A percentile compares a stretch with the other conserved stretches of the same genome.
Conservation (phyloP, 2,329 filamentous ascomycete species). For the Aureobasidium pullulans region DNA sequence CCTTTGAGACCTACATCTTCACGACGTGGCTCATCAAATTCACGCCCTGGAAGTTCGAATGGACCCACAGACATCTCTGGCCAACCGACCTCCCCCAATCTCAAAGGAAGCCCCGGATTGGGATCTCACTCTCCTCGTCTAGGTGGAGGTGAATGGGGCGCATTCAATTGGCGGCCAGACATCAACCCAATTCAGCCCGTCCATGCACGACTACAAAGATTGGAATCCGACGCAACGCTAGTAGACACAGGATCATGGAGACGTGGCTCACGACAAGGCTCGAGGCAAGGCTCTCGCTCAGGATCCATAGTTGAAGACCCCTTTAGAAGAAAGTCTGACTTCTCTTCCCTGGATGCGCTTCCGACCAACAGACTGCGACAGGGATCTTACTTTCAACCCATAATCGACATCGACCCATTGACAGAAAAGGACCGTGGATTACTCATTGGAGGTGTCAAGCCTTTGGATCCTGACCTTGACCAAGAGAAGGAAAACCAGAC, state of each 20-base stretch:
- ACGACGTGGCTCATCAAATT: background rate
- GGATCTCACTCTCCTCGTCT: background rate
- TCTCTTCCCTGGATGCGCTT: background rate
- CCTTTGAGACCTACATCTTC: background rate
- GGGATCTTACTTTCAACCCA: background rate
- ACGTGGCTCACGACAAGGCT: conserved; percentile 1
- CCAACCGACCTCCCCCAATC: background rate
- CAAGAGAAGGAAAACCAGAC: conserved; percentile 5
- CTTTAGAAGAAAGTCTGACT: conserved; percentile 2
- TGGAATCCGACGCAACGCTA: conserved; percentile 8
- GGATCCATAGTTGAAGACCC: background rate
- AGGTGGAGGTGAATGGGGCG: background rate
- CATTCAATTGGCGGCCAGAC: background rate
- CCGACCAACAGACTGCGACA: background rate
- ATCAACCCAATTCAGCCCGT: background rate
- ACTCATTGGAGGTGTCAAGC: conserved; percentile 8
- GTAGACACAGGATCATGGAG: conserved; percentile 6
- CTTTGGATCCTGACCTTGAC: background rate
- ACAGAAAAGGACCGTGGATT: background rate
- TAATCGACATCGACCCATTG: background rate
- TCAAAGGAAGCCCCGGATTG: background rate
- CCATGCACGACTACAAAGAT: background rate
- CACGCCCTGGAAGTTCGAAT: background rate
- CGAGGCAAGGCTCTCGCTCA: background rate
- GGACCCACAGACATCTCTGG: background rate